Evolutionary conservation across 1,139 yeast genomes (phyloP).

Genomic region (Taiozyma sp.): DNA sequence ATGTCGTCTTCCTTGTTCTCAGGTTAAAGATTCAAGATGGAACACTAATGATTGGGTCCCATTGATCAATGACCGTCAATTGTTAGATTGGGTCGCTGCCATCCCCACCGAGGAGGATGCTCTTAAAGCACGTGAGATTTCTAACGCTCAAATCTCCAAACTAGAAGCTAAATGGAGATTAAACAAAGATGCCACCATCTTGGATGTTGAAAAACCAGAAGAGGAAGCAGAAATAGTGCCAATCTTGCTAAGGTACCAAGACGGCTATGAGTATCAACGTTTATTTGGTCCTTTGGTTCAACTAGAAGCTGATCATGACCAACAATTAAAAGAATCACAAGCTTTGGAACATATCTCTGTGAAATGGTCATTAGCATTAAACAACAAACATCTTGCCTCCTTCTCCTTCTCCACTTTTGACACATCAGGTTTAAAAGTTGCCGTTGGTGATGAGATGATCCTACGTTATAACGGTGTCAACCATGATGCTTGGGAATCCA

Average conservation of each 20-base stretch:
- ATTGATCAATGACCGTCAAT: slow-evolving; percentile 71
- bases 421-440: slow-evolving; percentile 61
- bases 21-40: slow-evolving; percentile 72
- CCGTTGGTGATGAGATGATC: slow-evolving; percentile 81
- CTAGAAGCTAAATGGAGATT: slow-evolving; percentile 83
- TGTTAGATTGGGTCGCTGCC: slow-evolving; percentile 78
- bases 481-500: slow-evolving; percentile 59
- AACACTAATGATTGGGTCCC: slow-evolving; percentile 89
- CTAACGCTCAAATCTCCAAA: slow-evolving; percentile 63
- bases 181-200: slow-evolving; percentile 63
- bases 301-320: slow-evolving; percentile 78
- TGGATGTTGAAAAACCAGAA: slow-evolving; percentile 47
- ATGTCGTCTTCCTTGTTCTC: slow-evolving; percentile 90
- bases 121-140: slow-evolving; percentile 47
- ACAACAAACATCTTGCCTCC: slow-evolving; percentile 63
- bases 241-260: slow-evolving; percentile 70
- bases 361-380: slow-evolving; percentile 69
- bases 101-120: slow-evolving; percentile 64
- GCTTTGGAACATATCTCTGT: slow-evolving; percentile 72
- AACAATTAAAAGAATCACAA: slow-evolving; percentile 70
- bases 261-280: slow-evolving; percentile 83
- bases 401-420: slow-evolving; percentile 69
- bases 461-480: slow-evolving; percentile 54
- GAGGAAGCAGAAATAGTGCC: slow-evolving; percentile 64
- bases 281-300: slow-evolving; percentile 82